Evolutionary conservation across 345 rosid species (phyloP).

Genomic region (Clausena lansium): DNA sequence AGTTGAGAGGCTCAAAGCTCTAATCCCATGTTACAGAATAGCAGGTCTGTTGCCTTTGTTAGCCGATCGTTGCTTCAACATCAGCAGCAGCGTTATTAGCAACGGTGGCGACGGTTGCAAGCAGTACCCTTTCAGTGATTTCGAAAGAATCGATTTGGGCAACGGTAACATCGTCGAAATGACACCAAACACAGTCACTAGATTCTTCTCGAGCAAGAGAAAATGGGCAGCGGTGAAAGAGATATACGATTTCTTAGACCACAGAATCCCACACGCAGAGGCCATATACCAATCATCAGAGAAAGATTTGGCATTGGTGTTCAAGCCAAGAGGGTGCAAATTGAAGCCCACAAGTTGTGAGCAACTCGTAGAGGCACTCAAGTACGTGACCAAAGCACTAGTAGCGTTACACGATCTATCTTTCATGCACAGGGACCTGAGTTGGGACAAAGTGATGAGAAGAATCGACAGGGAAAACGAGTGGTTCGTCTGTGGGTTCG

Average conservation of each 20-base stretch:
- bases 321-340: constrained; percentile 76
- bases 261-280: constrained; percentile 84
- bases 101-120: constrained; percentile 20
- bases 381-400: constrained; percentile 79
- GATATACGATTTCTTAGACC: constrained; percentile 70
- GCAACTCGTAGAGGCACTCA: constrained; percentile 77
- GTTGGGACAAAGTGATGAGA: constrained; percentile 83
- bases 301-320: constrained; percentile 54
- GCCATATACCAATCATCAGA: constrained; percentile 48
- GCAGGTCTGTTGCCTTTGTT: constrained; percentile 73
- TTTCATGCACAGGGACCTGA: constrained; percentile 92
- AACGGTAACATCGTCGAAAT: constrained; percentile 49
- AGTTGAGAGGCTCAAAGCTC: constrained; percentile 59
- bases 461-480: constrained; percentile 51
- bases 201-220: constrained; percentile 53
- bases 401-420: constrained; percentile 88
- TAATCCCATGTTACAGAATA: constrained; percentile 82
- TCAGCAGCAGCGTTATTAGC: background rate
- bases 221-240: constrained; percentile 75
- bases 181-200: constrained; percentile 70
- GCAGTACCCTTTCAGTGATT: constrained; percentile 62
- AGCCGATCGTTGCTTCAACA: constrained; percentile 58
- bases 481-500: constrained; percentile 89
- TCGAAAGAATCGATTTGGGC: constrained; percentile 56
- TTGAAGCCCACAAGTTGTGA: constrained; percentile 59